Conservation (phyloP, 495 filamentous ascomycete genomes). For the Aspergillus cavernicola region DNA sequence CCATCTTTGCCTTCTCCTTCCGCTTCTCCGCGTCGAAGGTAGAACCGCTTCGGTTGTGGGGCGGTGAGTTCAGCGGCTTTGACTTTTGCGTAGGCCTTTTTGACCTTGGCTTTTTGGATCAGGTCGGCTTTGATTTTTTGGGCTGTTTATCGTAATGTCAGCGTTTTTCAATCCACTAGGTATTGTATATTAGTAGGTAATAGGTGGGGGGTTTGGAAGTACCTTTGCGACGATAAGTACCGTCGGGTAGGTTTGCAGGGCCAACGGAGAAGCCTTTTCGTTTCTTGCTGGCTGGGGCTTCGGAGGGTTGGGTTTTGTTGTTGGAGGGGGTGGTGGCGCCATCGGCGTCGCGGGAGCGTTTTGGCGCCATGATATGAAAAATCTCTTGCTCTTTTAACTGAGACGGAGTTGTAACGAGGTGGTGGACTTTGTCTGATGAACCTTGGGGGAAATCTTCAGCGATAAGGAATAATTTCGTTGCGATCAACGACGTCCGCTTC, state of each 20-base stretch:
- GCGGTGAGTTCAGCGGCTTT: slow-evolving; percentile 55
- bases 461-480: neutral
- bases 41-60: slow-evolving; percentile 27
- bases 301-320: slow-evolving; percentile 19
- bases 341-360: slow-evolving; percentile 51
- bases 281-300: slow-evolving; percentile 51
- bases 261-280: slow-evolving; percentile 75
- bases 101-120: slow-evolving; percentile 91
- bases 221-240: slow-evolving; percentile 89
- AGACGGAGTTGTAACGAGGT: neutral
- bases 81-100: slow-evolving; percentile 88
- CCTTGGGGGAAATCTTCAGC: slow-evolving; percentile 1
- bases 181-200: too few relatives aligned
- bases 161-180: too few relatives aligned
- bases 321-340: slow-evolving; percentile 30
- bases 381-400: neutral
- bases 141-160: slow-evolving; percentile 46
- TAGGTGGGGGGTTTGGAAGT: slow-evolving; percentile 4
- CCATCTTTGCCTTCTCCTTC: neutral
- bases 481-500: neutral
- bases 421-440: neutral
- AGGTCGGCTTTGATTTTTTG: slow-evolving; percentile 89
- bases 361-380: slow-evolving; percentile 55
- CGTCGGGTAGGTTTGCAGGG: slow-evolving; percentile 90
- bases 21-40: slow-evolving; percentile 19